Percentiles rank a stretch among this genome's conserved stretches.
Evolutionary conservation across 805 yeast species (phyloP).

Genomic region (Cyberlindnera xylosilytica): DNA sequence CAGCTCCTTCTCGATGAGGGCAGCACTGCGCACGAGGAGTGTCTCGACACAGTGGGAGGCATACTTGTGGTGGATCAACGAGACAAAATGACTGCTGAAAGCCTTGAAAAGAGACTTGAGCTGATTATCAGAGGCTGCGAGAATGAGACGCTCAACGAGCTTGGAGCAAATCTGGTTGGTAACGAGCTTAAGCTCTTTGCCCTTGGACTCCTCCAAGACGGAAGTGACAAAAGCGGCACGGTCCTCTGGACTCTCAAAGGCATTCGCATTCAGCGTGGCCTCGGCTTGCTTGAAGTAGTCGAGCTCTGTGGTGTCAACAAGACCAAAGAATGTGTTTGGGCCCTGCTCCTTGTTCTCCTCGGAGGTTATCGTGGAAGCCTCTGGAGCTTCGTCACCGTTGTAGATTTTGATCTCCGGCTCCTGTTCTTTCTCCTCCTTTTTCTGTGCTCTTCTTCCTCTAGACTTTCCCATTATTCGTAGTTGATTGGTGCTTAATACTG

Average conservation of each 20-base stretch:
- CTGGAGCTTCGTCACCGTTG: conserved; percentile 9
- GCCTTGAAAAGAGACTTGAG: conserved; percentile 61
- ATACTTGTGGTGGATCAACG: conserved; percentile 80
- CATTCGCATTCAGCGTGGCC: conserved; percentile 74
- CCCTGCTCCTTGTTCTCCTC: conserved; percentile 14
- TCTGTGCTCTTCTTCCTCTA: conserved; percentile 41
- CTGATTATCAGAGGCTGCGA: conserved; percentile 61
- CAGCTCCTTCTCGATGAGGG: conserved; percentile 70
- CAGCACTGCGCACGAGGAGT: conserved; percentile 68
- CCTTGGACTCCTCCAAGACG: conserved; percentile 80
- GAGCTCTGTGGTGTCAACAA: conserved; percentile 77
- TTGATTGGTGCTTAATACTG: too few species aligned
- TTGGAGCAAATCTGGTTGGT: conserved; percentile 96
- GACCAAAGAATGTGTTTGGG: conserved; percentile 70
- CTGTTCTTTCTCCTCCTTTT: conserved; percentile 22
- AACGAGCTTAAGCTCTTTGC: conserved; percentile 87
- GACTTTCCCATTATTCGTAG: conserved; percentile 28
- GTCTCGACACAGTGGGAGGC: conserved; percentile 94
- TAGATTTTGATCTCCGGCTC: conserved; percentile 10
- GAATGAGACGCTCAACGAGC: conserved; percentile 80
- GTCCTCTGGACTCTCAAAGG: conserved; percentile 74
- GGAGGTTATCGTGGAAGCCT: neutral
- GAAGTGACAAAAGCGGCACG: conserved; percentile 67
- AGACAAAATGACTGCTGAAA: conserved; percentile 71
- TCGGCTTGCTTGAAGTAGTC: conserved; percentile 95